Evolutionary conservation across 768 basidiomycete species (phyloP).

Genomic region (Phlegmacium glaucopus): DNA sequence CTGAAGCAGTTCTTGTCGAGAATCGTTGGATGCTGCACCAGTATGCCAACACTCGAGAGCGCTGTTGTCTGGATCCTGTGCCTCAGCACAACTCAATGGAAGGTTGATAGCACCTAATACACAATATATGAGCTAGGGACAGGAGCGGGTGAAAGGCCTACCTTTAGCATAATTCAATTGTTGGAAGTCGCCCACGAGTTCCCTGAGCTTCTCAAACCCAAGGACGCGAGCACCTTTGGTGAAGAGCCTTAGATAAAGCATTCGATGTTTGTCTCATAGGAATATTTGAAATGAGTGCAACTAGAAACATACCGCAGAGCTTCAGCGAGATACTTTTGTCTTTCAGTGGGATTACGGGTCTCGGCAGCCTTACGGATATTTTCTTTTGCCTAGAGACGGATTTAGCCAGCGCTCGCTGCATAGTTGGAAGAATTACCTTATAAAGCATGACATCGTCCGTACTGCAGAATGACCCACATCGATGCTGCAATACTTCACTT

Average conservation of each 20-base stretch:
- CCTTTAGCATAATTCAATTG: slow-evolving; percentile 82
- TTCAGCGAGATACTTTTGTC: slow-evolving; percentile 78
- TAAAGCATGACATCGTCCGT: slow-evolving; percentile 98
- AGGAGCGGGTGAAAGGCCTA: slow-evolving; percentile 18
- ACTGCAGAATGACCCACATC: slow-evolving; percentile 97
- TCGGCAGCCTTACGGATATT: slow-evolving; percentile 89
- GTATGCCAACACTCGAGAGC: slow-evolving; percentile 77
- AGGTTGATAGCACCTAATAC: slow-evolving; percentile 76
- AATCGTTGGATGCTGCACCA: slow-evolving; percentile 54
- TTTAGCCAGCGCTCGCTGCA: not conserved
- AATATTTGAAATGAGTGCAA: slow-evolving; percentile 2
- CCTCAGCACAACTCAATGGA: slow-evolving; percentile 77
- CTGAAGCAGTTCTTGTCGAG: slow-evolving; percentile 54
- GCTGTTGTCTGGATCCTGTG: slow-evolving; percentile 71
- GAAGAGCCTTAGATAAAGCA: slow-evolving; percentile 59
- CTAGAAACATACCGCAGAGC: slow-evolving; percentile 62
- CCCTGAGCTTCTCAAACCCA: slow-evolving; percentile 78
- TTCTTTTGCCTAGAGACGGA: slow-evolving; percentile 73
- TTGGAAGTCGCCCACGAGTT: slow-evolving; percentile 88
- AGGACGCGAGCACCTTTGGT: slow-evolving; percentile 84
- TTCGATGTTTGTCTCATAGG: not conserved
- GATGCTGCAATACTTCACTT: slow-evolving; percentile 89
- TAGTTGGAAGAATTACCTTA: slow-evolving; percentile 52
- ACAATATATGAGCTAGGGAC: slow-evolving; percentile 3
- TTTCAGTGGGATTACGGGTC: slow-evolving; percentile 67